A percentile compares a stretch with the other conserved stretches of the same genome.
Conservation (phyloP, 2,329 filamentous ascomycete genomes). For the Sclerotinia subarctica region DNA sequence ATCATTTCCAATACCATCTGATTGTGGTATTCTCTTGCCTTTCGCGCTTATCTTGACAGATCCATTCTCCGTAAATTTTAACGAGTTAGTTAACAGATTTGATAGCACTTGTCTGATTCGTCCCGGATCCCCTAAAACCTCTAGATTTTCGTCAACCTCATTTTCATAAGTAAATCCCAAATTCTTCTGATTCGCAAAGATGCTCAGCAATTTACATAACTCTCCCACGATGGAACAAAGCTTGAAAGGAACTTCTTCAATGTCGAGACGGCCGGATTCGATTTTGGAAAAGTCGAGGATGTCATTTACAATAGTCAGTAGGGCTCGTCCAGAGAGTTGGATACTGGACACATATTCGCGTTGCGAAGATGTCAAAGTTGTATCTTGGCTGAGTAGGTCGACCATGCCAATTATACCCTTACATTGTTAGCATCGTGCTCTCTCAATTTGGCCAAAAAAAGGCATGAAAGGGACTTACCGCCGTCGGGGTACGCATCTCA, state of each 20-base stretch:
- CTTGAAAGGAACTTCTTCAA: conserved; percentile 65
- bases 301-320: conserved; percentile 61
- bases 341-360: conserved; percentile 32
- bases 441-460: background rate
- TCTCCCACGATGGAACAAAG: conserved; percentile 41
- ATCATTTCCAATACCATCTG: conserved; percentile 41
- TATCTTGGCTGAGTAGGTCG: conserved; percentile 30
- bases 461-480: conserved; percentile 22
- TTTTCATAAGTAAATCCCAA: conserved; percentile 56
- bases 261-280: conserved; percentile 68
- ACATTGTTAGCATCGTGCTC: conserved; percentile 6
- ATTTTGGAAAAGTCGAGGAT: conserved; percentile 72
- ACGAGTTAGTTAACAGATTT: conserved; percentile 74
- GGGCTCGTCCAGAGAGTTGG: conserved; percentile 29
- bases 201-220: conserved; percentile 65
- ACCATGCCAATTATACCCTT: conserved; percentile 34
- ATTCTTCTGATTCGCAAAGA: conserved; percentile 56
- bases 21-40: conserved; percentile 20
- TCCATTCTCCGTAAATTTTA: conserved; percentile 75
- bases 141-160: conserved; percentile 64
- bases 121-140: conserved; percentile 63
- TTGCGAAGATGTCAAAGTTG: conserved; percentile 28
- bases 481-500: conserved; percentile 33
- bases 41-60: conserved; percentile 51
- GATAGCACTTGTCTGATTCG: conserved; percentile 75